Evolutionary conservation across 805 yeast genomes (phyloP).

Genomic region (Candida sanyiensis): DNA sequence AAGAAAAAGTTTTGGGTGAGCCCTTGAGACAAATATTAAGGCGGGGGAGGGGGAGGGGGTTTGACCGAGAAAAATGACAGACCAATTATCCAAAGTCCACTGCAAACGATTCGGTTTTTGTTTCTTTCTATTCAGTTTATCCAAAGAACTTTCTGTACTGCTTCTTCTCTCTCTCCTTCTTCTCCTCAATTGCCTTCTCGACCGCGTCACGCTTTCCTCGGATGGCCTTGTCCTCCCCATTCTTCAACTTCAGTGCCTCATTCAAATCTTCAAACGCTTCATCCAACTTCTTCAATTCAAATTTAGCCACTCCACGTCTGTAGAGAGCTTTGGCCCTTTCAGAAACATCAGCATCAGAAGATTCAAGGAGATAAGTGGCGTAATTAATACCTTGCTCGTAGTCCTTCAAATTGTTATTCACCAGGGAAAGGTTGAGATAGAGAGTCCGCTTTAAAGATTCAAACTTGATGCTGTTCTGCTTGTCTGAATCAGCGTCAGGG

Average conservation of each 20-base stretch:
- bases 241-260: slow-evolving; percentile 38
- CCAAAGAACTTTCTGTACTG: slow-evolving; percentile 60
- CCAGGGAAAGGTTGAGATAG: slow-evolving; percentile 52
- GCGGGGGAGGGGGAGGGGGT: no score
- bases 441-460: slow-evolving; percentile 36
- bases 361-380: slow-evolving; percentile 50
- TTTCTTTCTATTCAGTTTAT: no score
- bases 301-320: slow-evolving; percentile 46
- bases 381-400: slow-evolving; percentile 47
- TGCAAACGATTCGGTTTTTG: no score
- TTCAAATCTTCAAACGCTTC: slow-evolving; percentile 44
- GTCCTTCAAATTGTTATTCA: slow-evolving; percentile 43
- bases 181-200: slow-evolving; percentile 34
- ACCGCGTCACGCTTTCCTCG: slow-evolving; percentile 37
- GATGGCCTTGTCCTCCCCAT: slow-evolving; percentile 44
- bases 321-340: slow-evolving; percentile 56
- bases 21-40: no score
- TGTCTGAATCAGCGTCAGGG: slow-evolving; percentile 62
- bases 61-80: no score
- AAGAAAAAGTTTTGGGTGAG: no score
- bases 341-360: slow-evolving; percentile 30
- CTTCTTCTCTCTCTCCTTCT: slow-evolving; percentile 45
- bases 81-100: no score
- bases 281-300: slow-evolving; percentile 39
- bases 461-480: slow-evolving; percentile 45